phyloP scores from a whole-genome alignment of 257 asterid species.

The Solanum ahanhuiri region DNA sequence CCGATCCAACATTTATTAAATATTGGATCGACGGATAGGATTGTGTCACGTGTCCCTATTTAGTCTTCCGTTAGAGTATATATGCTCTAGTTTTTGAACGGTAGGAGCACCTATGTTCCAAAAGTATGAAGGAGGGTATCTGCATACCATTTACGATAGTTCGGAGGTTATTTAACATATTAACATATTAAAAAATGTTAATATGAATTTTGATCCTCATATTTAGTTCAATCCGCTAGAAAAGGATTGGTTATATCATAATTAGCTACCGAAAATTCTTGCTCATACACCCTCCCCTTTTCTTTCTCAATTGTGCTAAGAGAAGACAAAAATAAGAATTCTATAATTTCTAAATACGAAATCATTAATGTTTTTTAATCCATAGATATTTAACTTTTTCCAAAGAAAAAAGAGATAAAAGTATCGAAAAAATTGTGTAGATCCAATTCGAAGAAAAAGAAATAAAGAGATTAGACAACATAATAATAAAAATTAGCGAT shows the following conservation, averaged over 20 bases:
- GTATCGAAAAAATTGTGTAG: background rate
- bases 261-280: background rate
- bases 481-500: conserved; percentile 5
- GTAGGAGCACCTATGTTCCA: too few relatives aligned
- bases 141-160: too few relatives aligned
- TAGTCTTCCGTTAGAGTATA: too few relatives aligned
- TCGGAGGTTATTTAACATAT: background rate
- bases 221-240: background rate
- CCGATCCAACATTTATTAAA: too few relatives aligned
- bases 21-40: too few relatives aligned
- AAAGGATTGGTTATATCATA: background rate
- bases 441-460: background rate
- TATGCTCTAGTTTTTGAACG: too few relatives aligned
- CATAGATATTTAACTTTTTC: background rate
- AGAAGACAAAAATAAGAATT: background rate
- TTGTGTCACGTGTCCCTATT: too few relatives aligned
- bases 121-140: background rate
- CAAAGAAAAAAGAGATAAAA: background rate
- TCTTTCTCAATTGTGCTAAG: background rate
- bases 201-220: background rate
- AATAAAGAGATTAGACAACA: background rate
- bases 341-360: background rate
- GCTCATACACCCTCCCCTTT: background rate
- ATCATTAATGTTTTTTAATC: background rate
- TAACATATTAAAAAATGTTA: background rate